Conservation (phyloP, 2,329 filamentous ascomycete species). For the Pezicula carpinea region DNA sequence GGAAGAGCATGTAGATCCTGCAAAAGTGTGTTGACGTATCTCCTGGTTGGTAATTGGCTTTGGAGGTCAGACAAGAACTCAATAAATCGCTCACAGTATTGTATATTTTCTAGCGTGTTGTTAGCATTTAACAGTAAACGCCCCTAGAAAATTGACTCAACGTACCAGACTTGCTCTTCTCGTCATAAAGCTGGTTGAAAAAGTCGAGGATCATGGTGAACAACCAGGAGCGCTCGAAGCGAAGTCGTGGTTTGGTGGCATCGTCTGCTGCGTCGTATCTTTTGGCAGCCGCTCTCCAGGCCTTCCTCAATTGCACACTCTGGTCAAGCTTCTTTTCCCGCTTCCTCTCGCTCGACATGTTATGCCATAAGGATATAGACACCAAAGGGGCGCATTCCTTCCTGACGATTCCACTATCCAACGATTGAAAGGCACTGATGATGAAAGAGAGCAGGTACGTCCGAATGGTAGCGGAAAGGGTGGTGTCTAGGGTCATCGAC, state of each 20-base stretch:
- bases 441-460: conserved; percentile 86
- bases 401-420: conserved; percentile 82
- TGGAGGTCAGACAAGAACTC: conserved; percentile 88
- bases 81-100: conserved; percentile 89
- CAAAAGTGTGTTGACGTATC: conserved; percentile 86
- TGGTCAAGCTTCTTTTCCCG: conserved; percentile 71
- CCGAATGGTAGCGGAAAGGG: conserved; percentile 61
- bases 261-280: conserved; percentile 86
- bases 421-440: conserved; percentile 86
- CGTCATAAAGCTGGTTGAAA: conserved; percentile 64
- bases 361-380: conserved; percentile 93
- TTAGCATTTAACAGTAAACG: conserved; percentile 23
- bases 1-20: conserved; percentile 81
- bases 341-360: conserved; percentile 72
- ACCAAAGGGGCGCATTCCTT: conserved; percentile 96
- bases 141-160: neutral
- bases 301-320: conserved; percentile 72
- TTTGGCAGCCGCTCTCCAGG: conserved; percentile 84
- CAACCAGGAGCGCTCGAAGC: conserved; percentile 92
- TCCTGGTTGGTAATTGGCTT: conserved; percentile 87
- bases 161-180: conserved; percentile 42
- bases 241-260: conserved; percentile 68
- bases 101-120: conserved; percentile 51
- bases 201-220: conserved; percentile 84
- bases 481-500: conserved; percentile 74